phyloP scores from a whole-genome alignment of 352 stramenopile species.

The Nothophytophthora sp. region DNA sequence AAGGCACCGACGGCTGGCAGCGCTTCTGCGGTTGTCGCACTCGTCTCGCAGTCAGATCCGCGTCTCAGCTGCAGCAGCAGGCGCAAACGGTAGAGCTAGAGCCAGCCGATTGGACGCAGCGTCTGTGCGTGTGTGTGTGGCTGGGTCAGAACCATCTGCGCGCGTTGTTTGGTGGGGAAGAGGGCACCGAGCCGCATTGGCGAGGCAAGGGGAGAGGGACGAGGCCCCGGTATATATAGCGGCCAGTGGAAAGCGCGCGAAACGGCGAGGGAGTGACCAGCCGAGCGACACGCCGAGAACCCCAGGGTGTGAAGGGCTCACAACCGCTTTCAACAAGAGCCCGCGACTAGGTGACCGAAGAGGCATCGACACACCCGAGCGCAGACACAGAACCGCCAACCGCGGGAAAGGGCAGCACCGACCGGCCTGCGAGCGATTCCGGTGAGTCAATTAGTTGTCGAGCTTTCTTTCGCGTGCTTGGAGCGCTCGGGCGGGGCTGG shows the following conservation, averaged over 20 bases:
- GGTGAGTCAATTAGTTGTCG: constrained; percentile 6
- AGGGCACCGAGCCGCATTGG: background rate
- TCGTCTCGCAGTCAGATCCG: no score
- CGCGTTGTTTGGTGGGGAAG: background rate
- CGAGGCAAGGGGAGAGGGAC: background rate
- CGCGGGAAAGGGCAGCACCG: constrained; percentile 28
- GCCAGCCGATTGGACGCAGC: no score
- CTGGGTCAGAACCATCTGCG: background rate
- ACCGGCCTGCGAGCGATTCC: constrained; percentile 9
- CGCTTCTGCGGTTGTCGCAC: background rate
- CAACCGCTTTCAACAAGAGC: constrained; percentile 31
- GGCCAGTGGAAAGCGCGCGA: constrained; percentile 4
- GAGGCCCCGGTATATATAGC: constrained; percentile 12
- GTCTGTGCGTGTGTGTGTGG: no score
- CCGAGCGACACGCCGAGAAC: background rate
- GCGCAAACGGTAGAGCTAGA: background rate
- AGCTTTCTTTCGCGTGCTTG: constrained; percentile 15
- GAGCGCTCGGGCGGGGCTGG: no score
- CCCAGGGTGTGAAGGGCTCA: no score
- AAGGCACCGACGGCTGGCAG: background rate
- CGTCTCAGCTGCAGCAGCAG: background rate
- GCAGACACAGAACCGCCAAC: constrained; percentile 26
- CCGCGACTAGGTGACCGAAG: constrained; percentile 49
- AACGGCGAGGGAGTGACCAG: constrained; percentile 4
- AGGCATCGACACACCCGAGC: constrained; percentile 36